Evolutionary conservation across 805 yeast species (phyloP), one percentile per base, ranked within the genome.

Genomic region (Sugiyamaella floridensis): DNA sequence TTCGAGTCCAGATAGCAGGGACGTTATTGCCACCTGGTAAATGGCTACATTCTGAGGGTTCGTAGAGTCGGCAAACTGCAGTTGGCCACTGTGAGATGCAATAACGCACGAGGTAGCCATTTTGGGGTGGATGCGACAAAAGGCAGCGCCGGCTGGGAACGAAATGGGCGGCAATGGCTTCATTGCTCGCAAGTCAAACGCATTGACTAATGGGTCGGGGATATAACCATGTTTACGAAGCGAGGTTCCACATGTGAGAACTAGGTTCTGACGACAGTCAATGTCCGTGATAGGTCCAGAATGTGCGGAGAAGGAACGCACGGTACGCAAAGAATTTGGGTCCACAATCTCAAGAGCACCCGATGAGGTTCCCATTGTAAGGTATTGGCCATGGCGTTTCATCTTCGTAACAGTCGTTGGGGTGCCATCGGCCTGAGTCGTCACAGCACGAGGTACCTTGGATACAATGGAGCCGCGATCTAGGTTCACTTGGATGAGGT

Each of bases 91-190:
- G 18, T 76, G 75, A 0, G 97, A 85, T 0, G 88, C 85, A 7
- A 87, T 81, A 4, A 89, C 66, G 45, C 89, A 79, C 37, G 85
- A 81, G 40, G 86, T 85, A 5, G 96, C 86, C 48, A 89, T 65
- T 55, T 86, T 85, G 6, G 98, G 97, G 69, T 92, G 97, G 56
- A 92, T 75, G 47, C 86, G 76, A 1, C 85, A 93, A 64, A 78
- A 86, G 9, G 86, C 76, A 0, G 98, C 97, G 11, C 97, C 97
- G 0, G 89, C 84, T 0, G 93, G 89, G 62, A 89, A 89, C 3
- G 97, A 81, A 7, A 92, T 75, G 2, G 97, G 97, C 0, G 95
- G 74, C 51, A 83, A 68, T 1, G 89, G 77, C 49, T 79, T 77
- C 79, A 86, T 73, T 53, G 81, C 78, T 56, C 95, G 76, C 29